Conservation (phyloP, 2,329 filamentous ascomycete genomes). For the Venturia nashicola region DNA sequence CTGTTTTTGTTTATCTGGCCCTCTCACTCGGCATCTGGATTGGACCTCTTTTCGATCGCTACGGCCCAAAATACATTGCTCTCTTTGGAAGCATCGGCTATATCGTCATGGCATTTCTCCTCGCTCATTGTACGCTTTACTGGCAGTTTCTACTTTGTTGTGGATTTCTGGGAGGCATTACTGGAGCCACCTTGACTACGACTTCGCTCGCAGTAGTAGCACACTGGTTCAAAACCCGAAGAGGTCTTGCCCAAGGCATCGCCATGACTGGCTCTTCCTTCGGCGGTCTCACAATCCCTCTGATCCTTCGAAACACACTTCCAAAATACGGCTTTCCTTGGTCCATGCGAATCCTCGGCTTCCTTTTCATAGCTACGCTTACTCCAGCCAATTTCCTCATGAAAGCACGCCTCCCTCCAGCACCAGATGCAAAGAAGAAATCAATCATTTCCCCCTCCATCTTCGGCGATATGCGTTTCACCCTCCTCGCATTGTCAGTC, state of each 20-base stretch:
- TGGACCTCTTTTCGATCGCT: constrained; percentile 21
- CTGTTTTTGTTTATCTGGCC: constrained; percentile 18
- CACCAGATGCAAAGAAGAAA: constrained; percentile 11
- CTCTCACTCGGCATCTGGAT: constrained; percentile 19
- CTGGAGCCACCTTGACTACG: constrained; percentile 26
- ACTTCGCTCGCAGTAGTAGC: constrained; percentile 23
- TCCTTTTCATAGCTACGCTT: constrained; percentile 23
- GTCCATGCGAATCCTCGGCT: constrained; percentile 27
- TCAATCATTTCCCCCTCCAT: constrained; percentile 24
- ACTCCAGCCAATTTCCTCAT: constrained; percentile 22
- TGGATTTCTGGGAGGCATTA: constrained; percentile 26
- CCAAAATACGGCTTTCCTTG: constrained; percentile 24
- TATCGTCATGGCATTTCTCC: constrained; percentile 4
- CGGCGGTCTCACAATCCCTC: constrained; percentile 24
- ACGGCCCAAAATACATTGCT: constrained; percentile 14
- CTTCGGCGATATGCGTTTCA: constrained; percentile 17
- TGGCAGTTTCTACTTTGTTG: constrained; percentile 31
- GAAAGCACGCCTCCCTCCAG: constrained; percentile 15
- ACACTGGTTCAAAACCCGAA: constrained; percentile 26
- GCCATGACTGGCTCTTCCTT: constrained; percentile 25
- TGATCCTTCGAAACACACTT: constrained; percentile 18
- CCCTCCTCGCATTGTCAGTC: constrained; percentile 22
- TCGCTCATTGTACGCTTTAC: constrained; percentile 17
- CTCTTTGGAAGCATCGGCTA: not conserved
- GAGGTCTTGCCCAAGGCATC: constrained; percentile 26